Evolutionary conservation across 768 basidiomycete genomes (phyloP).

Genomic region (Termitomyces eurrhizus): DNA sequence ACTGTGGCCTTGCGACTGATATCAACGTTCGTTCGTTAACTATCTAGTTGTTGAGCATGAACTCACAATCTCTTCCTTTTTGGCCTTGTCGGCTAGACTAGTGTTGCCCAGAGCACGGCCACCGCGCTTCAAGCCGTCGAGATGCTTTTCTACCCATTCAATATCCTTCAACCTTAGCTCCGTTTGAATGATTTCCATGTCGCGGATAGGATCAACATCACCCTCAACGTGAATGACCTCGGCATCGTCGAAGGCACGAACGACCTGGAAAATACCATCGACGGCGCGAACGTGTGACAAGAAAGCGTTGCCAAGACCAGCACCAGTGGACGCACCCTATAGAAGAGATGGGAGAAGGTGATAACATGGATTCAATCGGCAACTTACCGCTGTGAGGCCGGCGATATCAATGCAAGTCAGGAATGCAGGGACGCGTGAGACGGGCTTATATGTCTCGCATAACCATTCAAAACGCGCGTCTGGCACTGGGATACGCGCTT

Average conservation of each 20-base stretch:
- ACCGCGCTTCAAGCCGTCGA: slow-evolving; percentile 74
- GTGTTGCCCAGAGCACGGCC: slow-evolving; percentile 68
- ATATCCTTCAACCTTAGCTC: slow-evolving; percentile 96
- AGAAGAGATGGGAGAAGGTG: slow-evolving; percentile 5
- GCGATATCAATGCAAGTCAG: slow-evolving; percentile 99
- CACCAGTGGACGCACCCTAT: slow-evolving; percentile 94
- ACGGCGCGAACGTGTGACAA: slow-evolving; percentile 96
- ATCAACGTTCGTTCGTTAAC: not conserved
- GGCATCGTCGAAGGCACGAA: slow-evolving; percentile 98
- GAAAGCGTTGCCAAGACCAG: slow-evolving; percentile 96
- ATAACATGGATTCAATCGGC: not conserved
- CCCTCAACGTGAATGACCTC: slow-evolving; percentile 99
- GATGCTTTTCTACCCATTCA: slow-evolving; percentile 94
- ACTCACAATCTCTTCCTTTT: slow-evolving; percentile 90
- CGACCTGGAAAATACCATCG: slow-evolving; percentile 98
- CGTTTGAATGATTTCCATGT: slow-evolving; percentile 96
- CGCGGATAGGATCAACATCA: slow-evolving; percentile 91
- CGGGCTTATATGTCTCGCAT: slow-evolving; percentile 85
- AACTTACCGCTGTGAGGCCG: slow-evolving; percentile 84
- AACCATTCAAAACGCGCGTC: slow-evolving; percentile 96
- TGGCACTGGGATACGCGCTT: slow-evolving; percentile 94
- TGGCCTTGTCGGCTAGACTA: slow-evolving; percentile 89
- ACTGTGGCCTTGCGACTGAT: slow-evolving; percentile 59
- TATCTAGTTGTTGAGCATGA: not conserved
- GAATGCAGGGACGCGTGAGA: slow-evolving; percentile 84